Base-by-base conservation (phyloP, 2,329 filamentous ascomycete species). In the Colletotrichum destructivum region DNA sequence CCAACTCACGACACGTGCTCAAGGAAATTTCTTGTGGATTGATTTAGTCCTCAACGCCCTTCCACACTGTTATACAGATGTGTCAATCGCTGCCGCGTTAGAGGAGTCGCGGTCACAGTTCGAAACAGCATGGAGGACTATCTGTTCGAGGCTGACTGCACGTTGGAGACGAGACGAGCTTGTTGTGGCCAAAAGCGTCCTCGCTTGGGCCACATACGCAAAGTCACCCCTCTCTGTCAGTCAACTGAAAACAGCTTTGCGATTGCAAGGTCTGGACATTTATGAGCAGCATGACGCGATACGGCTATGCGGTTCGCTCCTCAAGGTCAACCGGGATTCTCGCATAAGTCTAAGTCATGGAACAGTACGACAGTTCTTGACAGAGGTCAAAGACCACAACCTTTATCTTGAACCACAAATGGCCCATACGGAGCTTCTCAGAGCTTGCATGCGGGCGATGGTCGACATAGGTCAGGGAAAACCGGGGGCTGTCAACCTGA, bases 331-430 rank as follows among this genome's bases (percentile, higher is more conserved):
- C 7, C 18, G 18, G 18, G 46, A 49, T 49, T 49, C 46, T 21
- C 46, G 46, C 18, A 49, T 49, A 21, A 49, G 18, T n/a, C 18
- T 49, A 23, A 23, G 46, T 21, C 46, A 49, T 49, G 18, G 46
- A 49, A 49, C 46, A n/a, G 46, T 21, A 21, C 46, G 46, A 21
- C 46, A 49, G 46, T 49, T 49, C 46, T 49, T 49, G 46, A 49
- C 46, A 21, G 46, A 49, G 46, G n/a, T 21, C 18, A 21, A 11
- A n/a, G 46, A 49, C n/a, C 46, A 49, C 18, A 21, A 49, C 11
- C 46, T 49, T 21, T 49, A 49, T 11, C 46, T 49, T 49, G 46
- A 49, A n/a, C 46, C 46, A 23, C 46, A 49, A 21, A n/a, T 21
- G 18, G 46, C 46, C n/a, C 46, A 49, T 23, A 31, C 26, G 26